Evolutionary conservation across 306 rosid species (phyloP).

Genomic region (Glycine soja): DNA sequence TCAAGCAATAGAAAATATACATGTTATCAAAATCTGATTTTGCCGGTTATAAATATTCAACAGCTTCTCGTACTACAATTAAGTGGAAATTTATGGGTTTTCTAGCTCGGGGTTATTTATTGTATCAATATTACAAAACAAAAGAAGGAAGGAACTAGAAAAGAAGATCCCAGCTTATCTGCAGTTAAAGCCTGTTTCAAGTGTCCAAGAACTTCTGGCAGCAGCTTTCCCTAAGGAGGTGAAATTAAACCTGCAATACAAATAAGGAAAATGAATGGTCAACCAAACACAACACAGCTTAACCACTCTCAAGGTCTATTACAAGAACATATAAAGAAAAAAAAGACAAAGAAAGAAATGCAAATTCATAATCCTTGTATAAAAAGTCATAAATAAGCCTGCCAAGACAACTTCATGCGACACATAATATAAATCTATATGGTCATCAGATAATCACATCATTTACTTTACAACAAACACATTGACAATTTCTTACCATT

Average conservation of each 20-base stretch:
- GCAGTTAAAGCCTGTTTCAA: slow-evolving; percentile 1
- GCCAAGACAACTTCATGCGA: neutral
- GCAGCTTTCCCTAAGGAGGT: slow-evolving; percentile 76
- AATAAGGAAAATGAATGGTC: slow-evolving; percentile 34
- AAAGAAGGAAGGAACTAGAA: no score
- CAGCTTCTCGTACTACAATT: neutral
- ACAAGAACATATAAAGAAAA: neutral
- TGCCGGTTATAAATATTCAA: neutral
- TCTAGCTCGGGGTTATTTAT: no score
- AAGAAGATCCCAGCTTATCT: no score
- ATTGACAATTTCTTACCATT: neutral
- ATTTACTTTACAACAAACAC: neutral
- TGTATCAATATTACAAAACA: no score
- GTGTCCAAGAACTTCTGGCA: slow-evolving; percentile 63
- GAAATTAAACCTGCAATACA: slow-evolving; percentile 77
- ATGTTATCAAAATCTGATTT: neutral
- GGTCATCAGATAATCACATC: no score
- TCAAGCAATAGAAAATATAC: neutral
- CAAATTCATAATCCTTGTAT: neutral
- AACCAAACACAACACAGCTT: neutral
- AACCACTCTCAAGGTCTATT: no score
- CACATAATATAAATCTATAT: no score
- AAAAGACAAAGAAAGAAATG: no score
- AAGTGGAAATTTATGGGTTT: neutral
- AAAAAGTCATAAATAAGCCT: neutral